Evolutionary conservation across 768 basidiomycete genomes (phyloP), one percentile per base, ranked within the genome.

Genomic region (Phaeotremella skinneri): DNA sequence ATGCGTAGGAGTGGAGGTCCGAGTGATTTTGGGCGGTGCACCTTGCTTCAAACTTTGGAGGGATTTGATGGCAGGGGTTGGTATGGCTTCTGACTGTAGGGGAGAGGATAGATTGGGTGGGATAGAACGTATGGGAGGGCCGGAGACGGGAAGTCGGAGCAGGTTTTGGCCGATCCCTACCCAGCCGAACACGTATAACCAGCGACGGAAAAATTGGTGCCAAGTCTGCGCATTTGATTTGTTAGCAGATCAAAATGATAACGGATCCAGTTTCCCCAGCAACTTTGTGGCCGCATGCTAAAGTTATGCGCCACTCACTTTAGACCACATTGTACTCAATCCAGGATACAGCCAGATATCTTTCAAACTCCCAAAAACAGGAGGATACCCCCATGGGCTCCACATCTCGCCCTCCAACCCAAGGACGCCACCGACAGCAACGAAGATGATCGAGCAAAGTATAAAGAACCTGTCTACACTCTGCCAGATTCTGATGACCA

Each of bases 341-440:
- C 69, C 69, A n/a, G 72, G 69, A 59, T 64, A 53, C 31, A 20
- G 54, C 67, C 67, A 70, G 21, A 73, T 27, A n/a, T 73, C 61
- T 1, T n/a, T 29, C 27, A 69, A 31, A 14, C 34, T 52, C n/a
- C n/a, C 72, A 52, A 70, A 69, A 4, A 70, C 25, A 37, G 72
- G 72, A 7, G 72, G 67, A 61, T 64, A 70, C 16, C 72, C 72
- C 65, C 65, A 73, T 5, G 69, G 69, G 21, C 52, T 59, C 49
- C 55, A 70, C 54, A 68, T 45, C 39, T 73, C 69, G 1, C 62
- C 64, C 34, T 70, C 62, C 67, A 65, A 68, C 3, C 65, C 67
- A 31, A 70, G 17, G 2, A 63, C 4, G 0, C 67, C 67, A 4
- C 72, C 72, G 3, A 69, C 20, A 5, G 25, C 17, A 13, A 72